Percentiles rank a stretch among this genome's conserved stretches.
phyloP scores from a whole-genome alignment of 2,329 filamentous ascomycete species.

The Diplocarpon mali region DNA sequence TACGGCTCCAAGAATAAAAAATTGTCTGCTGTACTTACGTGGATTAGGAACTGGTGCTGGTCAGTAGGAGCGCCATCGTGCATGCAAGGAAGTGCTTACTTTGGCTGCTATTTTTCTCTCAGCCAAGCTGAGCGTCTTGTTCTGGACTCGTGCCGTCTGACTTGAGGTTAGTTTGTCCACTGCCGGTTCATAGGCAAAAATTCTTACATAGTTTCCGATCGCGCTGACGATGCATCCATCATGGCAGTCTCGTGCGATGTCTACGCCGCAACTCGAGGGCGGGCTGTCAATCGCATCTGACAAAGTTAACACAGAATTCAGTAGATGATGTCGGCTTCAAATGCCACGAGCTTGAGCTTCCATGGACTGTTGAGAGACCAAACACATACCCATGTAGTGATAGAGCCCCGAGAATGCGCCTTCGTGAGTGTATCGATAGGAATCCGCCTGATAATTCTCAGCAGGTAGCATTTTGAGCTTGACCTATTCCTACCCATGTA shows the following conservation, averaged over 20 bases:
- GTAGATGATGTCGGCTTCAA: too few relatives aligned
- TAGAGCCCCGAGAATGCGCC: constrained; percentile 49
- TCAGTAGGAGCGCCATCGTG: not conserved
- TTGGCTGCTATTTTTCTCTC: constrained; percentile 47
- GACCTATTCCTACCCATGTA: constrained; percentile 36
- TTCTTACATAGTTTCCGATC: constrained; percentile 23
- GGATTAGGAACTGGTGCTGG: constrained; percentile 17
- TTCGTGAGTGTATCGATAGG: constrained; percentile 47
- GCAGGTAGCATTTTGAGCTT: not conserved
- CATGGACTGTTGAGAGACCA: not conserved
- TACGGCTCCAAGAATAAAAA: not conserved
- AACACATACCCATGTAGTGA: constrained; percentile 44
- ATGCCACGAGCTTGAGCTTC: too few relatives aligned
- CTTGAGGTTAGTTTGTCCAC: not conserved
- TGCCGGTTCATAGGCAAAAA: not conserved
- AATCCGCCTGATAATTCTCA: constrained; percentile 36
- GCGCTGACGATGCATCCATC: constrained; percentile 43
- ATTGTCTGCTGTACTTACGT: constrained; percentile 24
- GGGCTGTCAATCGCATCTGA: constrained; percentile 52
- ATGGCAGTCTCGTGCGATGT: constrained; percentile 47
- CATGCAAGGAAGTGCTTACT: constrained; percentile 13
- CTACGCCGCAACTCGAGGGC: constrained; percentile 44
- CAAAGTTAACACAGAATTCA: too few relatives aligned
- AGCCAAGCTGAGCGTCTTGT: constrained; percentile 30
- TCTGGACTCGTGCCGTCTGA: constrained; percentile 16